Conservation (phyloP, 495 filamentous ascomycete genomes). For the Daldinia decipiens region DNA sequence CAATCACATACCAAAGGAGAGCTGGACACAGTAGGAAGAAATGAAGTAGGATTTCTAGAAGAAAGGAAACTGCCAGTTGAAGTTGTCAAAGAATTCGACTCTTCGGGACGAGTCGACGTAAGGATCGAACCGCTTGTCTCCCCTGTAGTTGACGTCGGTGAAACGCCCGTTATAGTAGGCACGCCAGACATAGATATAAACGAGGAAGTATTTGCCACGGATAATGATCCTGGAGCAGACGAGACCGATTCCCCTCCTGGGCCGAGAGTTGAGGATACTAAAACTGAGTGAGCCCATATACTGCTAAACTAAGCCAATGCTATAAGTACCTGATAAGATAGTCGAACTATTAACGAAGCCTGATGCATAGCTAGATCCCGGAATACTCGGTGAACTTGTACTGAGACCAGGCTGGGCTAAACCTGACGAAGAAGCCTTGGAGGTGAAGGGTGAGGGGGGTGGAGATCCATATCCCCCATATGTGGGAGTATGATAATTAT, state of each 20-base stretch:
- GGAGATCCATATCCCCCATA: conserved; percentile 59
- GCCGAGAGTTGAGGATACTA: conserved; percentile 21
- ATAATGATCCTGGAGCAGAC: conserved; percentile 13
- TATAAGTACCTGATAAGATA: conserved; percentile 16
- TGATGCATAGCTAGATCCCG: conserved; percentile 8
- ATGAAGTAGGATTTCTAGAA: conserved; percentile 3
- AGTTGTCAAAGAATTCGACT: conserved; percentile 10
- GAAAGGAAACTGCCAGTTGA: conserved; percentile 5
- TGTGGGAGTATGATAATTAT: conserved; percentile 50
- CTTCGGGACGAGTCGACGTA: conserved; percentile 1
- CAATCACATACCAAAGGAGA: conserved; percentile 28
- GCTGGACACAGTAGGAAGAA: background rate
- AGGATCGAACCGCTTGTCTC: conserved; percentile 18
- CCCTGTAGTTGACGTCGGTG: conserved; percentile 10
- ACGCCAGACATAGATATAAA: conserved; percentile 11
- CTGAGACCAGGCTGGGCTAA: conserved; percentile 15
- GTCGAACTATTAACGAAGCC: conserved; percentile 7
- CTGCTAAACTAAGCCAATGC: background rate
- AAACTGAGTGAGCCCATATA: conserved; percentile 13
- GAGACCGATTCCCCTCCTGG: conserved; percentile 20
- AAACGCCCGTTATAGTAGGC: conserved; percentile 12
- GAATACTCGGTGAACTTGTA: conserved; percentile 1
- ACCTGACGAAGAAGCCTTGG: conserved; percentile 22
- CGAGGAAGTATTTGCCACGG: conserved; percentile 8
- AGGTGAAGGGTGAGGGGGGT: conserved; percentile 46